phyloP scores from a whole-genome alignment of 495 filamentous ascomycete genomes.

The Cladorrhinum samala region DNA sequence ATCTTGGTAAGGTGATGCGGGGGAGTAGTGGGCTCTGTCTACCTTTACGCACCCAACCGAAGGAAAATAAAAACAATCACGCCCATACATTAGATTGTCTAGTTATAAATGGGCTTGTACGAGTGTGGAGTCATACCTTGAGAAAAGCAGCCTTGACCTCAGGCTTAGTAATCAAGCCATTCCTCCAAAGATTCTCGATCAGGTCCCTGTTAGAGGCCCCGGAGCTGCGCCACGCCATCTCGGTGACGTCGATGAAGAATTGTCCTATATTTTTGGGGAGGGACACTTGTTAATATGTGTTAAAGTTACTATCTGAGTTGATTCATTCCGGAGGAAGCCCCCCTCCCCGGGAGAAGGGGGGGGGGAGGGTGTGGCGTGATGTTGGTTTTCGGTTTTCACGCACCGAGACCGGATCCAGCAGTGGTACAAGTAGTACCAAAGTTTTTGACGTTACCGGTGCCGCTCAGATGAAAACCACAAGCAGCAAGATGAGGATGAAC shows the following conservation, averaged over 20 bases:
- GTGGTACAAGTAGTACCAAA: too few species aligned
- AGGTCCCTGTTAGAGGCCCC: constrained; percentile 71
- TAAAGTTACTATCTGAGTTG: neutral
- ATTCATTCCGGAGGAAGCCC: too few species aligned
- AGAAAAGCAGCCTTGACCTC: constrained; percentile 74
- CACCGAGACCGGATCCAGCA: too few species aligned
- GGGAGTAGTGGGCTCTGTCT: constrained; percentile 81
- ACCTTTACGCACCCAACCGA: constrained; percentile 55
- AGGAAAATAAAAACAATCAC: too few species aligned
- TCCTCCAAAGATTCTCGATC: constrained; percentile 67
- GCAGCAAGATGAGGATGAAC: too few species aligned
- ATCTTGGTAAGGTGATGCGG: constrained; percentile 69
- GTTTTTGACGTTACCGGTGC: too few species aligned
- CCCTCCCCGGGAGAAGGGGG: too few species aligned
- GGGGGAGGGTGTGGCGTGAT: too few species aligned
- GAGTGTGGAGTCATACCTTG: constrained; percentile 42
- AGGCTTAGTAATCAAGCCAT: constrained; percentile 63
- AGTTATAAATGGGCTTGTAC: too few species aligned
- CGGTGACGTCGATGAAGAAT: constrained; percentile 15
- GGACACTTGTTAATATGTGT: neutral
- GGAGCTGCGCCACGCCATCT: constrained; percentile 89
- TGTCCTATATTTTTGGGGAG: neutral
- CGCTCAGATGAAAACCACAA: too few species aligned
- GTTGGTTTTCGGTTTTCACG: too few species aligned
- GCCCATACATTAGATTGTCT: too few species aligned